Conservation (phyloP, 495 filamentous ascomycete species). For the Poronia punctata region DNA sequence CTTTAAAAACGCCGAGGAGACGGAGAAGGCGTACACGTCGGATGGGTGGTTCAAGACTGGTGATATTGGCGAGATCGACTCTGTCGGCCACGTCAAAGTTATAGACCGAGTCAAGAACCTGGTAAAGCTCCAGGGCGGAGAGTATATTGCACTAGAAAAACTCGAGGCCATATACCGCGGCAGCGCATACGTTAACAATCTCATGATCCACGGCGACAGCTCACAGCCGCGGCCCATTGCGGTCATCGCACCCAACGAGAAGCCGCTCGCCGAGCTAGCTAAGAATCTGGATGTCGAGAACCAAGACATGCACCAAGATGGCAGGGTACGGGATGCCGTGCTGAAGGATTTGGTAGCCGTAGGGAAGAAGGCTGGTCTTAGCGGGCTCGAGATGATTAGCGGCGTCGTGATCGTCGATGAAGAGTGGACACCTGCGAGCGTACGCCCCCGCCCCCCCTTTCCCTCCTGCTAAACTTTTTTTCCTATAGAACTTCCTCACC, state of each 20-base stretch:
- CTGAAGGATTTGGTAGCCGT: conserved; percentile 47
- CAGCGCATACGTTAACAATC: conserved; percentile 45
- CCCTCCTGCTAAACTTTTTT: neutral
- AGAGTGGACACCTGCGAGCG: conserved; percentile 60
- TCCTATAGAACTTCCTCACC: too few relatives aligned
- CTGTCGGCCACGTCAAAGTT: conserved; percentile 71
- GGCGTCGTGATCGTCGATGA: conserved; percentile 56
- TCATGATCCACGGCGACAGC: conserved; percentile 53
- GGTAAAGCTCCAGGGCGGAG: conserved; percentile 58
- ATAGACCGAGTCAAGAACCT: conserved; percentile 89
- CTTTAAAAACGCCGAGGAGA: conserved; percentile 76
- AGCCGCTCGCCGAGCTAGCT: conserved; percentile 45
- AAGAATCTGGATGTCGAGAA: conserved; percentile 43
- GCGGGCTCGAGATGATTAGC: conserved; percentile 49
- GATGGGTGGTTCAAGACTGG: conserved; percentile 94
- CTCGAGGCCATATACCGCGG: conserved; percentile 59
- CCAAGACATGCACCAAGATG: conserved; percentile 33
- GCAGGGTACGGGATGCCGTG: conserved; percentile 44
- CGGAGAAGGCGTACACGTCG: conserved; percentile 64
- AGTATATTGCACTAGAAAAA: conserved; percentile 62
- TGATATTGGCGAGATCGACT: conserved; percentile 72
- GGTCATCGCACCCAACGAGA: conserved; percentile 51
- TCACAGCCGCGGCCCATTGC: conserved; percentile 48
- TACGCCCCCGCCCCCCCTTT: conserved; percentile 21
- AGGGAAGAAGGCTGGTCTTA: conserved; percentile 46